Base-by-base conservation (phyloP, 2,329 filamentous ascomycete genomes). In the Cordyceps javanica region DNA sequence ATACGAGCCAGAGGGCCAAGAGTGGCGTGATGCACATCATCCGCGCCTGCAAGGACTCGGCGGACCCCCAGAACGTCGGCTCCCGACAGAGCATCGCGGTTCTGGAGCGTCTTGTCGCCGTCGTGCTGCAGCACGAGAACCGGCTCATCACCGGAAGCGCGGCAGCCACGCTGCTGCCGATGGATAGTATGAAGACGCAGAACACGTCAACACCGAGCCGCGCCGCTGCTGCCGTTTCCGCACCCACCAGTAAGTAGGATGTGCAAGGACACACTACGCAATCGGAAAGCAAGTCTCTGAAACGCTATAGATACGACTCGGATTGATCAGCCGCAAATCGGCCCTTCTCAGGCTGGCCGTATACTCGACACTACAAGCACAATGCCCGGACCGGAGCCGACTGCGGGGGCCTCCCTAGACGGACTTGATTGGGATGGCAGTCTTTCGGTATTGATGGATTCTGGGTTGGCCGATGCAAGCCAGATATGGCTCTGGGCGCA, bases 21-120 rank as follows among this genome's bases (percentile, higher is more conserved):
- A 45, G 25, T 10, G 52, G 57, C 26, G 52, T 59, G n/a, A 59
- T 59, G 57, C 57, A 59, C 28, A 56, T 59, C 9, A 56, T 59
- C 10, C 42, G 52, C 9, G 46, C 54, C 10, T 59, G 57, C 21
- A 36, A 55, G 16, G 51, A 50, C 21, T 48, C 51, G 7, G 21
- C 57, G 13, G 34, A 41, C 16, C 45, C 44, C 5, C 57, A 56
- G 6, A 49, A 56, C 13, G 14, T 52, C 9, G 46, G 32, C 26
- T 59, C 57, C 38, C 25, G 30, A 25, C 57, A 59, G 39, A 59
- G 57, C 21, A 50, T 59, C 23, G 45, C 38, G 16, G 44, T 59
- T 9, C 57, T 59, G 14, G 57, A 59, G 26, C 52, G 57, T n/a
- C 52, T 59, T 11, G 57, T 59, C n/a, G 34, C 51, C 8, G 52